Evolutionary conservation across 257 asterid genomes (phyloP).

Genomic region (Echites panduratus): DNA sequence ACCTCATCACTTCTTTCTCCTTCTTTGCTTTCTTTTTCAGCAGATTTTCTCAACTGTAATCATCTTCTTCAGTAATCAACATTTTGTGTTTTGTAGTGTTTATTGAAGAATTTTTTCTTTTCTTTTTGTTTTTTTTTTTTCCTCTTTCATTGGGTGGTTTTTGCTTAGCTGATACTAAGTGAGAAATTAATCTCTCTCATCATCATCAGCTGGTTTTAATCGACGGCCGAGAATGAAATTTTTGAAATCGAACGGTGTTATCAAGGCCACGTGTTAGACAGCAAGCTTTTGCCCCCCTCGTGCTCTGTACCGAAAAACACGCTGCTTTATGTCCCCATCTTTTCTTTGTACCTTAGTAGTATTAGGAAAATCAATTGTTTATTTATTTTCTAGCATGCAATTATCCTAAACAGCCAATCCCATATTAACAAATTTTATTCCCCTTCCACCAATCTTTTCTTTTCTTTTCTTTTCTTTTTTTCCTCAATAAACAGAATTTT

Average conservation of each 20-base stretch:
- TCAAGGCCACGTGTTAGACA: slow-evolving; percentile 37
- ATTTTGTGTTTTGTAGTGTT: background rate
- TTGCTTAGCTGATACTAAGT: slow-evolving; percentile 1
- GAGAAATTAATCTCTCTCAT: slow-evolving; percentile 9
- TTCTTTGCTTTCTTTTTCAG: slow-evolving; percentile 12
- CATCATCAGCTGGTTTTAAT: background rate
- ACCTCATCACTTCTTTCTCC: slow-evolving; percentile 1
- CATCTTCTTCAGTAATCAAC: background rate
- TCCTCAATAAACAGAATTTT: no score
- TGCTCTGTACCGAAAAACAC: slow-evolving; percentile 65
- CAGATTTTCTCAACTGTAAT: background rate
- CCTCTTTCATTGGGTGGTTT: background rate
- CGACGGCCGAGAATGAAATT: slow-evolving; percentile 30
- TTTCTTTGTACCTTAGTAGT: slow-evolving; percentile 5
- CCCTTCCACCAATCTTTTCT: slow-evolving; percentile 1
- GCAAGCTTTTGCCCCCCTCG: slow-evolving; percentile 47
- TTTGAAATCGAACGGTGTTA: slow-evolving; percentile 29
- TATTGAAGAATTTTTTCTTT: background rate
- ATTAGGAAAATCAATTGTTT: slow-evolving; percentile 13
- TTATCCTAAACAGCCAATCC: slow-evolving; percentile 14
- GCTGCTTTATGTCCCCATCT: slow-evolving; percentile 69
- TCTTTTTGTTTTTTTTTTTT: background rate
- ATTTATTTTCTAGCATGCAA: slow-evolving; percentile 18
- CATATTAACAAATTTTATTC: slow-evolving; percentile 8
- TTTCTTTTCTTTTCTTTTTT: background rate